Percentiles rank a stretch among this genome's conserved stretches.
phyloP scores from a whole-genome alignment of 2,329 filamentous ascomycete genomes.

The Verticillium alfalfae region DNA sequence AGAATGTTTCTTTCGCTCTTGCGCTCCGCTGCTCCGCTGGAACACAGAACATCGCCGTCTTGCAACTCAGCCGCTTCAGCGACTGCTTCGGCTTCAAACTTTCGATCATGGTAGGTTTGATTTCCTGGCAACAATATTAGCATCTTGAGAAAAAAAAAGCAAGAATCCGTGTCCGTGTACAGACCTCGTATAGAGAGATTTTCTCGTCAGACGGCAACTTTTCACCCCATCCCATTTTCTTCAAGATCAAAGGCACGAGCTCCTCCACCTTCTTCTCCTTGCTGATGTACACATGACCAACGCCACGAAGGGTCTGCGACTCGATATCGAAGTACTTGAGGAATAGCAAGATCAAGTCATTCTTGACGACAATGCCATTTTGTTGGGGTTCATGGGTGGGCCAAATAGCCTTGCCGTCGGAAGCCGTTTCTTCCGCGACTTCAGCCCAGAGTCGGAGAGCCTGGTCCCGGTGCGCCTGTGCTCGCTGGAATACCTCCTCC shows the following conservation, averaged over 20 bases:
- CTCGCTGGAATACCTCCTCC: conserved; percentile 58
- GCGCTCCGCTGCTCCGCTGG: conserved; percentile 57
- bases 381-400: conserved; percentile 55
- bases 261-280: conserved; percentile 87
- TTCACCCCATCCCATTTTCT: conserved; percentile 80
- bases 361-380: conserved; percentile 52
- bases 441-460: conserved; percentile 85
- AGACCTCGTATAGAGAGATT: conserved; percentile 70
- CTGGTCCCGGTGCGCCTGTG: conserved; percentile 58
- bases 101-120: conserved; percentile 97
- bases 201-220: conserved; percentile 61
- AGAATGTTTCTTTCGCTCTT: conserved; percentile 33
- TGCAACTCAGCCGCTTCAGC: conserved; percentile 90
- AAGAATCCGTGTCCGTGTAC: conserved; percentile 8
- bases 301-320: conserved; percentile 67
- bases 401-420: conserved; percentile 68
- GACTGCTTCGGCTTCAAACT: conserved; percentile 86
- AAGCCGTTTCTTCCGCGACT: conserved; percentile 59
- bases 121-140: conserved; percentile 53
- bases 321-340: conserved; percentile 86
- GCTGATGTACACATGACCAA: conserved; percentile 80
- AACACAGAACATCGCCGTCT: conserved; percentile 94
- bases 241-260: conserved; percentile 68
- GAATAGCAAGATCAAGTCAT: conserved; percentile 73
- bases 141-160: background rate